Evolutionary conservation across 2,329 filamentous ascomycete genomes (phyloP).

Genomic region (Apiospora kogelbergensis): DNA sequence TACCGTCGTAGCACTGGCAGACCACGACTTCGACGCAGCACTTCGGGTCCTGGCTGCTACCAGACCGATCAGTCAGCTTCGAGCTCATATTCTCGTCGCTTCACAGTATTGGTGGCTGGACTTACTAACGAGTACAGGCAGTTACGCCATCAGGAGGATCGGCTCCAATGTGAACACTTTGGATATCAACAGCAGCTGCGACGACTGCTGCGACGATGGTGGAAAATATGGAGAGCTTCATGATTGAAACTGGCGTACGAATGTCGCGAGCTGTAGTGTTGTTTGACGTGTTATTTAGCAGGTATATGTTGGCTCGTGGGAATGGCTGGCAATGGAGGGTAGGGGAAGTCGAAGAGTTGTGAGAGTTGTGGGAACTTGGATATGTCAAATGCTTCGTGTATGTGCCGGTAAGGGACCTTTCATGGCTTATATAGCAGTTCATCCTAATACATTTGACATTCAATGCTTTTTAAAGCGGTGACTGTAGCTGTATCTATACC

Average conservation of each 20-base stretch:
- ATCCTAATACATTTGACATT: background rate
- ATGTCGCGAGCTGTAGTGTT: background rate
- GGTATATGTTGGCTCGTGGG: background rate
- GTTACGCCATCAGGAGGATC: background rate
- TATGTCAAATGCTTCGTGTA: background rate
- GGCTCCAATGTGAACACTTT: background rate
- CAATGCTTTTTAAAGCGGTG: background rate
- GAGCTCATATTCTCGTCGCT: too few relatives aligned
- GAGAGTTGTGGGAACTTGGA: background rate
- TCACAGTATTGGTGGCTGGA: background rate
- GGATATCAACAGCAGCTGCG: background rate
- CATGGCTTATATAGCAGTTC: background rate
- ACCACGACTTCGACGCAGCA: background rate
- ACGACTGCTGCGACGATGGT: background rate
- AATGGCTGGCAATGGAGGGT: background rate
- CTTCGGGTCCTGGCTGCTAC: background rate
- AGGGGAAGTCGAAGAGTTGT: background rate
- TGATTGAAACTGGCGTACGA: background rate
- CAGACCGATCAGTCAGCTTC: background rate
- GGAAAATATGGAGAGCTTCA: background rate
- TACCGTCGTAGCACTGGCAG: conserved; percentile 9
- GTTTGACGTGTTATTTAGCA: background rate
- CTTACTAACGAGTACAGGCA: background rate
- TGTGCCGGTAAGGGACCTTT: too few relatives aligned
- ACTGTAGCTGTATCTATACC: background rate